Evolutionary conservation across 257 asterid species (phyloP), one percentile per base, ranked within the genome.

Genomic region (Nicotiana benthamiana): DNA sequence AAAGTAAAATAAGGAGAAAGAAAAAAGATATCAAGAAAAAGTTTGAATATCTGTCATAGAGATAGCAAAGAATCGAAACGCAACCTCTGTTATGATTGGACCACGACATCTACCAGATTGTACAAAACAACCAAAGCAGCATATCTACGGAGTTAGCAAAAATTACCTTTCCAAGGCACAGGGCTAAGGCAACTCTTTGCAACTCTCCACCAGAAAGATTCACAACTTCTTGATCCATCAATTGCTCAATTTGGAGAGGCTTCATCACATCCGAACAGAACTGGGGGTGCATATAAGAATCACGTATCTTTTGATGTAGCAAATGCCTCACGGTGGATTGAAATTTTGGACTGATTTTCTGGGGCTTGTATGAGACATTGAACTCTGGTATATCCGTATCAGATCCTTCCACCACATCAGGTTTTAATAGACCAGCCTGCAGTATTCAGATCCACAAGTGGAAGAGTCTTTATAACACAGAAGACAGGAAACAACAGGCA

Each of bases 121-220:
- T 72, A 46, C 40, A 72, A 67, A 70, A 43, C 60, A 13, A 46
- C 40, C 78, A 22, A 43, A 72, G n/a, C 36, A 46, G 60, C 36
- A 43, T 36, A 13, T 20, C 40, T 10, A 59, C 40, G 0, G 22
- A 40, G 34, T 46, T 6, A 56, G 9, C 64, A 79, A 17, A 46
- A 17, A 36, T 77, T 81, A 96, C 99, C 98, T 96, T 96, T 83
- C 98, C 99, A 87, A 94, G 97, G 86, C 99, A 96, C 4, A 96
- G 91, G 60, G 94, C 83, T 56, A 96, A 87, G 75, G 98, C 98
- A 80, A 96, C 99, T 87, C 99, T 89, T 85, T 96, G 99, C 81
- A 96, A 88, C 87, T 96, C 99, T 89, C 99, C 99, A 89, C 99
- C 99, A 79, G 99, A 96, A 80, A 96, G 98, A 80, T 94, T 96